Percentiles rank a stretch among this genome's conserved stretches.
These are phyloP conservation scores for Tephrocybe sp. DNA, from an alignment of 768 basidiomycete genomes.

Conservation along the genomic window DNA sequence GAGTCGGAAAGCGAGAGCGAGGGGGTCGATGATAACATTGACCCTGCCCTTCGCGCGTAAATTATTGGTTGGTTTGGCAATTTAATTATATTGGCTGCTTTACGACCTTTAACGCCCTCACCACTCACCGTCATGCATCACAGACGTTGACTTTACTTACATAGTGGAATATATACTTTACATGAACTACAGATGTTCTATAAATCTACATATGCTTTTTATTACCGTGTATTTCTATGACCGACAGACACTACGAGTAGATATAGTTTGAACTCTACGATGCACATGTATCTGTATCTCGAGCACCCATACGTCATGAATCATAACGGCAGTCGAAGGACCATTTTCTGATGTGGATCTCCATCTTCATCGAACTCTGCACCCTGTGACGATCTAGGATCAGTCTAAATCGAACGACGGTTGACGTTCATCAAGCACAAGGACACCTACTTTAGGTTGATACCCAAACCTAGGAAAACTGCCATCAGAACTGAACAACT, in stretches of 20 bases:
- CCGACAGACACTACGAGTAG: neutral
- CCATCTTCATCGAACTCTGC: constrained; percentile 80
- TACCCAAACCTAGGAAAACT: constrained; percentile 60
- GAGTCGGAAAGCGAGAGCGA: constrained; percentile 75
- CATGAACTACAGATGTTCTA: constrained; percentile 5
- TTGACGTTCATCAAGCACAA: constrained; percentile 2
- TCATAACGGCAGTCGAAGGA: constrained; percentile 45
- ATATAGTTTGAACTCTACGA: neutral
- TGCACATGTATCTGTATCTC: neutral
- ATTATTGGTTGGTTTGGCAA: constrained; percentile 12
- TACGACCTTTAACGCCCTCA: constrained; percentile 32
- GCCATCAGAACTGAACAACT: constrained; percentile 4
- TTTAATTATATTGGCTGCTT: constrained; percentile 16
- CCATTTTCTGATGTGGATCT: constrained; percentile 85
- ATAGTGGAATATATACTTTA: neutral
- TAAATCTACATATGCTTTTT: constrained; percentile 25
- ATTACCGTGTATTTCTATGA: constrained; percentile 32
- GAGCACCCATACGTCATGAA: neutral
- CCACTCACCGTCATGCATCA: neutral
- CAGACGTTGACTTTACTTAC: constrained; percentile 10
- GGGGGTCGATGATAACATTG: constrained; percentile 46
- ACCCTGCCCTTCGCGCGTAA: constrained; percentile 34
- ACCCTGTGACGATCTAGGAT: constrained; percentile 44
- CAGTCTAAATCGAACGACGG: constrained; percentile 15
- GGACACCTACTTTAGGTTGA: constrained; percentile 51